phyloP scores from a whole-genome alignment of 2,329 filamentous ascomycete genomes.

The Sarocladium strictum region DNA sequence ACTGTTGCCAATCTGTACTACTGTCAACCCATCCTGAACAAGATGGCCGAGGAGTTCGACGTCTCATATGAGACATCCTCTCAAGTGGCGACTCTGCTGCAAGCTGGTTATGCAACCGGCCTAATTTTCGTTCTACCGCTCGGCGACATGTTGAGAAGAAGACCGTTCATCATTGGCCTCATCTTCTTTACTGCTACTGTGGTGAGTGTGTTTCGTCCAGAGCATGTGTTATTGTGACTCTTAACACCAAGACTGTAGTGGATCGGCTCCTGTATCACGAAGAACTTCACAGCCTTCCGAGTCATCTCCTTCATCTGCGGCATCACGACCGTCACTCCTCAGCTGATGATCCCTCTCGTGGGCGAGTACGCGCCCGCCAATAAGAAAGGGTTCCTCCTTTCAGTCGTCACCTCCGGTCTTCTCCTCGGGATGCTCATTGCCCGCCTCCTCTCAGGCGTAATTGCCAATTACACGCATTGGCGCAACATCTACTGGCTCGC shows the following conservation, averaged over 20 bases:
- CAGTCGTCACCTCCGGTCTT: slow-evolving; percentile 69
- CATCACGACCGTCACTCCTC: slow-evolving; percentile 75
- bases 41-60: slow-evolving; percentile 64
- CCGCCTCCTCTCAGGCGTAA: slow-evolving; percentile 66
- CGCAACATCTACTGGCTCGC: slow-evolving; percentile 74
- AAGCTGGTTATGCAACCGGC: slow-evolving; percentile 72
- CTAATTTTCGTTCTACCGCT: slow-evolving; percentile 70
- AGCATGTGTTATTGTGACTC: too few species aligned
- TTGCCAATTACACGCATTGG: slow-evolving; percentile 70
- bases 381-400: slow-evolving; percentile 62
- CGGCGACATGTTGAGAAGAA: slow-evolving; percentile 62
- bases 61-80: slow-evolving; percentile 64
- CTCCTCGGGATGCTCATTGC: slow-evolving; percentile 72
- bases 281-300: slow-evolving; percentile 57
- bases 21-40: slow-evolving; percentile 72
- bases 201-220: slow-evolving; percentile 35
- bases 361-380: slow-evolving; percentile 69
- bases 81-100: slow-evolving; percentile 67
- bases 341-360: slow-evolving; percentile 74
- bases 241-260: slow-evolving; percentile 32
- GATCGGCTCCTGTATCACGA: slow-evolving; percentile 67
- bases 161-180: slow-evolving; percentile 63
- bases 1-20: slow-evolving; percentile 81
- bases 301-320: slow-evolving; percentile 67
- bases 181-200: slow-evolving; percentile 63